Evolutionary conservation across 257 asterid genomes (phyloP), one percentile per base, ranked within the genome.

Genomic region (Solanum okadae): DNA sequence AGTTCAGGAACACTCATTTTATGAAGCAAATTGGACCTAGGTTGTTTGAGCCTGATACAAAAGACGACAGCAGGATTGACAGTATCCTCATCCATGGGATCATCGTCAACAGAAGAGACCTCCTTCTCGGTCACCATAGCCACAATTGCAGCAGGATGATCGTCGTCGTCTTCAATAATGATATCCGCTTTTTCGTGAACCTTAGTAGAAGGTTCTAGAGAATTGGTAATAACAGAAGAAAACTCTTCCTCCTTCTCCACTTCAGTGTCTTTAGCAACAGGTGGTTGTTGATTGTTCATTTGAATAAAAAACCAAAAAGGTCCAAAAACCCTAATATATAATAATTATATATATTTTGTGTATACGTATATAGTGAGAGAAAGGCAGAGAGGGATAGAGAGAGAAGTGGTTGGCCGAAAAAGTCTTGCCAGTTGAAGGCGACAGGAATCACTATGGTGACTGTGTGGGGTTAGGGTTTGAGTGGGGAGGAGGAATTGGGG

Each of bases 1-100:
- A 97, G 99, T 91, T 97, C 99, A 1, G 99, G 99, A 88, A 97
- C 98, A 85, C 98, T 95, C 99, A 97, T 97, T 88, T 97, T 97
- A 83, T 96, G 94, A 91, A 93, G 92, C 92, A 96, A 92, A 92
- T 92, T 97, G 15, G 96, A 93, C 91, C 86, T 95, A 0, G 97
- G 98, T 90, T 97, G 99, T 92, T 92, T 94, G 31, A 97, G 95
- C 90, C 91, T 94, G 89, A 95, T 96, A 73, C 95, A 93, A 87
- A 97, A 97, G 35, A 97, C 97, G 68, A 93, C 94, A 3, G 98
- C 95, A 14, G 96, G 95, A 85, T 85, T 91, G 5, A 87, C 93
- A 10, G 93, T 52, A 87, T 93, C 96, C 90, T 93, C 95, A 44
- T 95, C 98, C 93, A 93, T 90, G 2, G 88, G 88, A 90, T 95